phyloP scores from a whole-genome alignment of 2,329 filamentous ascomycete species.

The Orbilia oligospora region DNA sequence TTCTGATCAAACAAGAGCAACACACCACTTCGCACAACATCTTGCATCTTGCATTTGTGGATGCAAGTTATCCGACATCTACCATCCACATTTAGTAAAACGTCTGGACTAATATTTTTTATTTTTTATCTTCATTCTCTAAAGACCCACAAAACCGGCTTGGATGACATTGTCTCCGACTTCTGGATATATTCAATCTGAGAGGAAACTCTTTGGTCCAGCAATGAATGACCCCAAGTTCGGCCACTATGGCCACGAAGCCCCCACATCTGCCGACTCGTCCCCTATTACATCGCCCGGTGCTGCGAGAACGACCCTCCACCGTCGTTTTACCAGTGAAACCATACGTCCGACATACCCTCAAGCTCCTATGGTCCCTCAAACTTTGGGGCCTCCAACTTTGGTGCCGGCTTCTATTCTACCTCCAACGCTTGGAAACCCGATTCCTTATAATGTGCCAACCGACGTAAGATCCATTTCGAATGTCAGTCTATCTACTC shows the following conservation, averaged over 20 bases:
- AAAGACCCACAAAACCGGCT: constrained; percentile 12
- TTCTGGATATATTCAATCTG: constrained; percentile 27
- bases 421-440: constrained; percentile 19
- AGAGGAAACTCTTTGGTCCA: constrained; percentile 27
- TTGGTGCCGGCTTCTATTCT: constrained; percentile 4
- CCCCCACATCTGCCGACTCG: constrained; percentile 44
- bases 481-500: constrained; percentile 11
- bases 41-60: constrained; percentile 7
- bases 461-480: constrained; percentile 41
- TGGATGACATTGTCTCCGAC: constrained; percentile 41
- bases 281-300: constrained; percentile 57
- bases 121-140: not conserved
- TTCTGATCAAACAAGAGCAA: constrained; percentile 33
- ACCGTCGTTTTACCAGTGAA: constrained; percentile 56
- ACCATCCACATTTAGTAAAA: not conserved
- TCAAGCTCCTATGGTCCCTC: constrained; percentile 28
- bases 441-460: constrained; percentile 22
- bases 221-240: constrained; percentile 59
- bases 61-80: constrained; percentile 2
- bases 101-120: not conserved
- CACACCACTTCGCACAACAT: constrained; percentile 29
- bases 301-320: constrained; percentile 52
- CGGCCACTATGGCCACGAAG: constrained; percentile 52
- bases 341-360: constrained; percentile 52
- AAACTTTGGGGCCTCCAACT: constrained; percentile 11